Conservation (phyloP, 2,329 filamentous ascomycete species). For the Aspergillus fumigatus region DNA sequence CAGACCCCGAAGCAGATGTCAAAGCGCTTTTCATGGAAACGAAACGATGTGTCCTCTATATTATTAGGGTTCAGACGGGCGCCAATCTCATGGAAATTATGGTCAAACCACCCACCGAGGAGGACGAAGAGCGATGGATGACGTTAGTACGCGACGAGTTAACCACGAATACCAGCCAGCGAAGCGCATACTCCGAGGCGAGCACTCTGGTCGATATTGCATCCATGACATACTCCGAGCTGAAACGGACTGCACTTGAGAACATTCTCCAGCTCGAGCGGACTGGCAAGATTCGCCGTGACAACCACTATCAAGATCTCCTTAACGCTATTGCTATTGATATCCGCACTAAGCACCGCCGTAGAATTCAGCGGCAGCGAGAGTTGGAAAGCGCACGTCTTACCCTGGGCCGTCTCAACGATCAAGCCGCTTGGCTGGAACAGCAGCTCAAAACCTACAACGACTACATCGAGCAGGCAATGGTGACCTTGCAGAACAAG, state of each 20-base stretch:
- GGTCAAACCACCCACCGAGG: constrained; percentile 77
- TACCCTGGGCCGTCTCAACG: constrained; percentile 45
- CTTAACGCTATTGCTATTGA: constrained; percentile 95
- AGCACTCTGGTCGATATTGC: constrained; percentile 84
- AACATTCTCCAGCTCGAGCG: constrained; percentile 89
- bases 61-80: constrained; percentile 92
- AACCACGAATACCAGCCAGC: constrained; percentile 60
- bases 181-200: constrained; percentile 82
- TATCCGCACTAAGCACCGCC: constrained; percentile 93
- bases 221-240: constrained; percentile 80
- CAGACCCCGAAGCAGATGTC: constrained; percentile 84
- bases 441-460: constrained; percentile 97
- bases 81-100: constrained; percentile 91
- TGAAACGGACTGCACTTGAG: constrained; percentile 89
- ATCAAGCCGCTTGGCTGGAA: constrained; percentile 82
- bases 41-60: constrained; percentile 93
- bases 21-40: constrained; percentile 97
- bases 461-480: constrained; percentile 97
- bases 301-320: constrained; percentile 96
- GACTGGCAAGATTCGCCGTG: constrained; percentile 73
- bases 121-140: constrained; percentile 89
- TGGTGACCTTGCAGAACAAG: constrained; percentile 94
- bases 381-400: constrained; percentile 66
- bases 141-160: constrained; percentile 78
- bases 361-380: constrained; percentile 83